These are phyloP conservation scores for Adansonia rubrostipa DNA, from an alignment of 441 rosid genomes.

Conservation along the genomic window DNA sequence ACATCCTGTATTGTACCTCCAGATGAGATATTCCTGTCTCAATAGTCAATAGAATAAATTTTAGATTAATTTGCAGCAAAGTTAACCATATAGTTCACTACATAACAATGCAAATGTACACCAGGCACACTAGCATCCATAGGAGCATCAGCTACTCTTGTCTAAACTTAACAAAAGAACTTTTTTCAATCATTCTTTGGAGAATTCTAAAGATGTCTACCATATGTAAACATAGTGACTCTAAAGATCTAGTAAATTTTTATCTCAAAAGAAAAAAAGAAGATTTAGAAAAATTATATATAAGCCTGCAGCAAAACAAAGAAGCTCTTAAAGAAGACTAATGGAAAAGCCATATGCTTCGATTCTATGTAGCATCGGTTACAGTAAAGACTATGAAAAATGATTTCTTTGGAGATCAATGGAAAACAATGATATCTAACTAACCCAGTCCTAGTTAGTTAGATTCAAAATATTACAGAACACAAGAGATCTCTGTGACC, in stretches of 20 bases:
- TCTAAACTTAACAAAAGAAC: background rate
- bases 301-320: background rate
- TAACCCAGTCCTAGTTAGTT: background rate
- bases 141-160: background rate
- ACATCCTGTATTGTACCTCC: background rate
- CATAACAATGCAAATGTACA: background rate
- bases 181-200: background rate
- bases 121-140: background rate
- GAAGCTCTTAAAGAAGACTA: background rate
- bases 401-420: background rate
- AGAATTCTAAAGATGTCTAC: slow-evolving; percentile 1
- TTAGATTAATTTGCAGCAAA: background rate
- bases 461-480: background rate
- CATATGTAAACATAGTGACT: background rate
- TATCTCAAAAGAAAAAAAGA: background rate
- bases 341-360: background rate
- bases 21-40: background rate
- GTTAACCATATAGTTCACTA: background rate
- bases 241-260: background rate
- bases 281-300: background rate
- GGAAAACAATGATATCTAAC: background rate
- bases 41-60: background rate
- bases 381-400: background rate
- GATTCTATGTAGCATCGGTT: background rate
- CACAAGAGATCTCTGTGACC: background rate